Base-by-base conservation (phyloP, 257 asterid species). In the Marsdenia floribunda region DNA sequence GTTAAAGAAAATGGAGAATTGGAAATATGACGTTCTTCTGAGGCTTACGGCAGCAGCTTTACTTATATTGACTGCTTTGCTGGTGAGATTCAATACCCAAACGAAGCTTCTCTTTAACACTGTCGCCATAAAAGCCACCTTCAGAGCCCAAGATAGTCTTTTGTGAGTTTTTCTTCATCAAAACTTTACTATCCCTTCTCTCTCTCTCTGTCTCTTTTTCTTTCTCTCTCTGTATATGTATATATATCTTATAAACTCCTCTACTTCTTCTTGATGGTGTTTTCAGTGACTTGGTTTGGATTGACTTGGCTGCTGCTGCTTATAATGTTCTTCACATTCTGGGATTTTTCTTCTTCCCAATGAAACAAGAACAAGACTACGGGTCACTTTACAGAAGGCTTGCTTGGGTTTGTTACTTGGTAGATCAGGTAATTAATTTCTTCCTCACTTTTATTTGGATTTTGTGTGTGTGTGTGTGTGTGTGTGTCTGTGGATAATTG, bases 381-480 rank as follows among this genome's bases (percentile, higher is more conserved):
- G 70, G 79, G 4, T 54, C 64, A 64, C 80, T 85, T 19, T 73
- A 80, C 80, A 71, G 40, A 68, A 67, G 77, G 42, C 29, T 85
- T 68, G 82, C 86, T 13, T 93, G 98, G 97, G 76, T 80, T 18
- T 61, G 78, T 76, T 89, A 82, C 86, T 40, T 89, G 15, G 47
- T 87, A 37, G 97, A 93, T 75, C 97, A 89, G 94, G 98, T 89
- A 84, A 72, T 13, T 52, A 16, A 52, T 16, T 52, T 18, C 49
- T 44, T 44, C 49, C 10, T 44, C 49, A 2, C 10, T 44, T 44
- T 44, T 44, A 6, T 6, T 6, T 5, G 8, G 8, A 40, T 5
- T 42, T 42, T 6, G 6, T 42, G 0, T 42, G 6, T 6, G 6
- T 6, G 1, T 42, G 6, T 3, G 6, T 42, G 0, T 42, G 6